A percentile compares a stretch with the other conserved stretches of the same genome.
phyloP scores from a whole-genome alignment of 495 filamentous ascomycete genomes.

The Clohesyomyces aquaticus region DNA sequence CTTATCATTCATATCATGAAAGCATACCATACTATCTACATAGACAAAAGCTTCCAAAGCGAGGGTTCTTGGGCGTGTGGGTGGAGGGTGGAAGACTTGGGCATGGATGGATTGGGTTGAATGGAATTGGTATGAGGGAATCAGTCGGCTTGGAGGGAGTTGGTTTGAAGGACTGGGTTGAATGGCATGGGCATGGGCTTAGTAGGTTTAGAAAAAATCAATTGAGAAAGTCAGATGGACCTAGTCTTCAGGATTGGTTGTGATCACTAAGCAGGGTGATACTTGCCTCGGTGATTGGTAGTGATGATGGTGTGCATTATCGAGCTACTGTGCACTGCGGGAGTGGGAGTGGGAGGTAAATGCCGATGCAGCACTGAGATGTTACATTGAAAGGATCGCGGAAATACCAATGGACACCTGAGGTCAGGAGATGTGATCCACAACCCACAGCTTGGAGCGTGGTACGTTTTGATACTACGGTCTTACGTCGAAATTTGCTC shows the following conservation, averaged over 20 bases:
- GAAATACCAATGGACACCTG: not conserved
- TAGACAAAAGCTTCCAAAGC: too few relatives aligned
- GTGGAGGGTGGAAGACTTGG: too few relatives aligned
- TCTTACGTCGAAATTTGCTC: not conserved
- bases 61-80: too few relatives aligned
- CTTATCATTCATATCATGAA: too few relatives aligned
- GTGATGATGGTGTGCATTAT: not conserved
- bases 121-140: too few relatives aligned
- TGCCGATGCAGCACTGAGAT: not conserved
- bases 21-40: too few relatives aligned
- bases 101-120: too few relatives aligned
- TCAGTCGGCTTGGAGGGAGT: not conserved
- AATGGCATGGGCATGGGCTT: not conserved
- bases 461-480: not conserved
- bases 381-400: not conserved
- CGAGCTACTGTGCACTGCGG: not conserved
- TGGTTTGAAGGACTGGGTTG: not conserved
- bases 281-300: not conserved
- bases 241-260: too few relatives aligned
- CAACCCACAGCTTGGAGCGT: not conserved
- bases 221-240: not conserved
- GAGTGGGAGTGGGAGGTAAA: not conserved
- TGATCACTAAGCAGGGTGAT: too few relatives aligned
- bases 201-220: not conserved
- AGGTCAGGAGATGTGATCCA: slow-evolving; percentile 1